A percentile compares a stretch with the other conserved stretches of the same genome.
These are phyloP conservation scores for Xylogone sp. DNA, from an alignment of 2,329 filamentous ascomycete genomes.

Conservation along the genomic window DNA sequence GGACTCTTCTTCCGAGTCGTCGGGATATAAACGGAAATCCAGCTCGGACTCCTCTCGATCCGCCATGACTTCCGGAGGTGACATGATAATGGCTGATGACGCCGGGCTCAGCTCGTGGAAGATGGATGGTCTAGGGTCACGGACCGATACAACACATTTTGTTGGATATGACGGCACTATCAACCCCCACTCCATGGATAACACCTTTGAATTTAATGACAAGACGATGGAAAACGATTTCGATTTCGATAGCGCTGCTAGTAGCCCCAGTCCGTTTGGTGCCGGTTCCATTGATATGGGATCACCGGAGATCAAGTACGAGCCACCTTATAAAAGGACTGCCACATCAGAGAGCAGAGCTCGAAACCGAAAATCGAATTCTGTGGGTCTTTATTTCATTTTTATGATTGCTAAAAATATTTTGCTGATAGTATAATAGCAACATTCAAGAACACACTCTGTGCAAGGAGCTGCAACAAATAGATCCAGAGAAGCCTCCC, in stretches of 20 bases:
- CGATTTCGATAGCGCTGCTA: conserved; percentile 56
- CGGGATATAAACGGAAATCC: conserved; percentile 43
- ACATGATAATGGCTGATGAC: conserved; percentile 41
- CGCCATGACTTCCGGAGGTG: conserved; percentile 34
- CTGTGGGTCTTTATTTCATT: conserved; percentile 31
- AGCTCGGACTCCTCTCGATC: conserved; percentile 44
- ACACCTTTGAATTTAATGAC: conserved; percentile 35
- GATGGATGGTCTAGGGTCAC: conserved; percentile 29
- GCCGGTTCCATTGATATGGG: conserved; percentile 30
- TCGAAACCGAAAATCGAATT: conserved; percentile 32
- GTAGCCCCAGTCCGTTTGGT: conserved; percentile 45
- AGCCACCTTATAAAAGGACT: conserved; percentile 24
- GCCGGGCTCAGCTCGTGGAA: conserved; percentile 41
- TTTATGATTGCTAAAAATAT: background rate
- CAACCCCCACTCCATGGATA: conserved; percentile 30
- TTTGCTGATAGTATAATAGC: conserved; percentile 35
- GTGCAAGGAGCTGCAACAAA: conserved; percentile 44
- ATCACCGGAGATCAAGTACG: conserved; percentile 36
- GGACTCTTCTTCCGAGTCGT: conserved; percentile 51
- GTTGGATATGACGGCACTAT: conserved; percentile 33
- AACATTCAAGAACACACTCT: conserved; percentile 48
- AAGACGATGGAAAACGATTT: conserved; percentile 47
- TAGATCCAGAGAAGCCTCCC: conserved; percentile 51
- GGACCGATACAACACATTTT: conserved; percentile 36
- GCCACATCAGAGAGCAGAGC: conserved; percentile 19